Evolutionary conservation across 768 basidiomycete genomes (phyloP).

Genomic region (Amanita pseudoporphyria): DNA sequence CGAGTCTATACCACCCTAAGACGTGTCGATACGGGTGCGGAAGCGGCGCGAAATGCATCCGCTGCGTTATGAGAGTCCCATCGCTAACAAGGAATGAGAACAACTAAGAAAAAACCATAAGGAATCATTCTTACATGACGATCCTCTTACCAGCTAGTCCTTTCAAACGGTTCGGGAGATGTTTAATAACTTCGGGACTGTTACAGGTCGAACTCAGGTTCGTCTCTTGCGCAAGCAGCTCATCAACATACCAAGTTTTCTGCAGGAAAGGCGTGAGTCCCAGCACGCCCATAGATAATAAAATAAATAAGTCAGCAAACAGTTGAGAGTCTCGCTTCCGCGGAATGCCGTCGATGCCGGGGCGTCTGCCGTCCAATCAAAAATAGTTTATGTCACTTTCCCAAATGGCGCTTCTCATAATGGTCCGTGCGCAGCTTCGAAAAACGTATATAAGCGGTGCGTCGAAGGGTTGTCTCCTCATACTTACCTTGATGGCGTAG

Average conservation of each 20-base stretch:
- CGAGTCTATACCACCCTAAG: slow-evolving; percentile 68
- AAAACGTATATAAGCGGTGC: slow-evolving; percentile 1
- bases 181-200: slow-evolving; percentile 53
- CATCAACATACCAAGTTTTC: slow-evolving; percentile 45
- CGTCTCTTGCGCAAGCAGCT: background rate
- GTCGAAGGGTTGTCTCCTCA: slow-evolving; percentile 14
- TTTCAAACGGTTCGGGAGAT: slow-evolving; percentile 53
- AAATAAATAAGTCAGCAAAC: background rate
- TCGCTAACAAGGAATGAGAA: slow-evolving; percentile 38
- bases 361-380: background rate
- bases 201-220: too few species aligned
- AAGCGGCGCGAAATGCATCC: slow-evolving; percentile 62
- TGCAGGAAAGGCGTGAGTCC: slow-evolving; percentile 63
- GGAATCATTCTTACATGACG: slow-evolving; percentile 49
- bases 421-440: slow-evolving; percentile 7
- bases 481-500: slow-evolving; percentile 42
- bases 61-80: slow-evolving; percentile 79
- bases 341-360: background rate
- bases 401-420: background rate
- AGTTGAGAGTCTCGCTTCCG: background rate
- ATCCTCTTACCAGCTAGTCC: slow-evolving; percentile 57
- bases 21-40: slow-evolving; percentile 63
- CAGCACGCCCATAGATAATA: slow-evolving; percentile 58
- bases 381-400: background rate
- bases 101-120: slow-evolving; percentile 3